These are phyloP conservation scores for Dunaliella sp. DNA, from an alignment of 139 green algal genomes.

Conservation along the genomic window DNA sequence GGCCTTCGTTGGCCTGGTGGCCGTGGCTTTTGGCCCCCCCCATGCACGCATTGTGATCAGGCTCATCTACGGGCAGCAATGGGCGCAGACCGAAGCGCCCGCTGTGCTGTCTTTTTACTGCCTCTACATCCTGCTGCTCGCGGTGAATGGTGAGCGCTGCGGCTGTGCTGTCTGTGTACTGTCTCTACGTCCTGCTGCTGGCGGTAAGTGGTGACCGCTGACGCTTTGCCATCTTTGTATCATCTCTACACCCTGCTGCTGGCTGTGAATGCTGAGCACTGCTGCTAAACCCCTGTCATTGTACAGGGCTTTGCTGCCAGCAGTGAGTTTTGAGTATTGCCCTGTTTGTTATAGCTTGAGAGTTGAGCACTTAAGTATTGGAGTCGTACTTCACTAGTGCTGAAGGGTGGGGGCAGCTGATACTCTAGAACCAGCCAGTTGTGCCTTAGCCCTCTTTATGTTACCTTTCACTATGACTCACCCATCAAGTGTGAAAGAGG, in stretches of 20 bases:
- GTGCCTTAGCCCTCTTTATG: too few species aligned
- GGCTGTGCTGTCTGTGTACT: not conserved
- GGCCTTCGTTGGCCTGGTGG: conserved; percentile 58
- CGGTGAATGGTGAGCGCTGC: conserved; percentile 53
- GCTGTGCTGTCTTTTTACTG: conserved; percentile 70
- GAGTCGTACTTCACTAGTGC: too few species aligned
- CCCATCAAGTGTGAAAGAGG: too few species aligned
- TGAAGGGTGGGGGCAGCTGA: too few species aligned
- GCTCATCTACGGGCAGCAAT: conserved; percentile 66
- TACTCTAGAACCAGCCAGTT: too few species aligned
- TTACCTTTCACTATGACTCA: too few species aligned
- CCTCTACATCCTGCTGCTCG: conserved; percentile 76
- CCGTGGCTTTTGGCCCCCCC: conserved; percentile 73
- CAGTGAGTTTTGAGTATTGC: too few species aligned
- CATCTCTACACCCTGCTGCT: not conserved
- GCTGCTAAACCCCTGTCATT: not conserved
- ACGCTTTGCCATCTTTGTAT: not conserved
- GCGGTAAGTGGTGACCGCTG: not conserved
- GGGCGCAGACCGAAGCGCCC: conserved; percentile 71
- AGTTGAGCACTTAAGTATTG: too few species aligned
- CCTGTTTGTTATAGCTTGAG: too few species aligned
- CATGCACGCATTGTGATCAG: conserved; percentile 70
- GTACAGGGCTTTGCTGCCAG: too few species aligned
- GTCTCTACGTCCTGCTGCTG: not conserved
- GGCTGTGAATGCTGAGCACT: not conserved